Conservation (phyloP, 2,329 filamentous ascomycete species). For the Pseudocercospora vitis region DNA sequence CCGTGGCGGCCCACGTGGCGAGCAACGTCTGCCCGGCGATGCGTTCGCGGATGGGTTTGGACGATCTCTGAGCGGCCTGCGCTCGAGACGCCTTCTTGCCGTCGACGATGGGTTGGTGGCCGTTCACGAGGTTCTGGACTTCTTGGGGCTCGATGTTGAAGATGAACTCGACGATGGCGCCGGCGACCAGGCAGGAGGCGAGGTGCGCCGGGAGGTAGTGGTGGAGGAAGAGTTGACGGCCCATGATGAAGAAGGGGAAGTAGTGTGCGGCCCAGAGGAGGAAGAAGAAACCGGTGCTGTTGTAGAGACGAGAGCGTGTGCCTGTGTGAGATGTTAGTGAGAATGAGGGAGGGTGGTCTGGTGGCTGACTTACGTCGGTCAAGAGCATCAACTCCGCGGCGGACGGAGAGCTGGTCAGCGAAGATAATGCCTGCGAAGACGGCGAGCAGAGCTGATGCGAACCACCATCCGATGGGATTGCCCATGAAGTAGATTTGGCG, state of each 20-base stretch:
- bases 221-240: constrained; percentile 94
- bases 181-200: constrained; percentile 84
- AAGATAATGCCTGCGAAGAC: constrained; percentile 90
- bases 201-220: constrained; percentile 96
- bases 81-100: constrained; percentile 38
- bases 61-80: constrained; percentile 51
- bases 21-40: constrained; percentile 75
- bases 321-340: constrained; percentile 51
- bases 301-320: constrained; percentile 90
- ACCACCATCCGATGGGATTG: constrained; percentile 97
- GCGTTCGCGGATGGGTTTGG: constrained; percentile 77
- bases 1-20: constrained; percentile 74
- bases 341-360: background rate
- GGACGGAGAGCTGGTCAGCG: constrained; percentile 89
- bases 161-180: constrained; percentile 90
- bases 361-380: constrained; percentile 74
- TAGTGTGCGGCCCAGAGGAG: constrained; percentile 97
- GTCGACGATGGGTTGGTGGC: constrained; percentile 41
- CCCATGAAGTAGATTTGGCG: constrained; percentile 99
- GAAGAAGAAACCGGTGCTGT: constrained; percentile 99
- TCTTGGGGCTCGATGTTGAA: constrained; percentile 82
- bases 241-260: constrained; percentile 97
- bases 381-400: constrained; percentile 88
- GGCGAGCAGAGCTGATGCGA: constrained; percentile 85
- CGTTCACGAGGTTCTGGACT: constrained; percentile 51